phyloP scores from a whole-genome alignment of 495 filamentous ascomycete genomes.

The Sporormia fimetaria region DNA sequence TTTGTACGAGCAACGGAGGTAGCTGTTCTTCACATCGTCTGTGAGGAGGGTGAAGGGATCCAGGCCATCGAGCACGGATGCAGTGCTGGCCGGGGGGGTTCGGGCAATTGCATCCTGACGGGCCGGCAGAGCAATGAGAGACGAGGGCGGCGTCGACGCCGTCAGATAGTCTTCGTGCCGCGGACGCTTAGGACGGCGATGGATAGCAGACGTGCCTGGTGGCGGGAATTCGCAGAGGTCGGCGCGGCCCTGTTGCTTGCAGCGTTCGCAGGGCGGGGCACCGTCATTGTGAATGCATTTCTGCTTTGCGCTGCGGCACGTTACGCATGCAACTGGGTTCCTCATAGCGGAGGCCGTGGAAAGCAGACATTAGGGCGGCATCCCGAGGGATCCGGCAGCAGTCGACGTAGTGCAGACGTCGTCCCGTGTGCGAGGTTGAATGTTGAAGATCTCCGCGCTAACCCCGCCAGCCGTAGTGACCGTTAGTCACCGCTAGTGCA shows the following conservation, averaged over 20 bases:
- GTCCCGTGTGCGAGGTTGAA: too few relatives aligned
- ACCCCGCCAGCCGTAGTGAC: too few relatives aligned
- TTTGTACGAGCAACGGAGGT: slow-evolving; percentile 27
- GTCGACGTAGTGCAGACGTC: too few relatives aligned
- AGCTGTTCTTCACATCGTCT: slow-evolving; percentile 30
- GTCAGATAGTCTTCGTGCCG: slow-evolving; percentile 9
- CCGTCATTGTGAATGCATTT: slow-evolving; percentile 26
- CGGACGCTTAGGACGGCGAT: slow-evolving; percentile 24
- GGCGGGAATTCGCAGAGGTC: slow-evolving; percentile 24
- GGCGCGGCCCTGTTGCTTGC: slow-evolving; percentile 15
- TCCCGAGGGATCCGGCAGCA: too few relatives aligned
- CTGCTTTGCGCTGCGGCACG: slow-evolving; percentile 27
- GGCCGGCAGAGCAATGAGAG: background rate
- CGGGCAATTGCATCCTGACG: background rate
- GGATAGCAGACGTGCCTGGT: slow-evolving; percentile 25
- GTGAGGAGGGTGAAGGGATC: slow-evolving; percentile 27
- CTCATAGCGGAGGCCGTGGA: slow-evolving; percentile 22
- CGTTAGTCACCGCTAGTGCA: too few relatives aligned
- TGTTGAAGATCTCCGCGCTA: too few relatives aligned
- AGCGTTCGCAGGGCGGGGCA: slow-evolving; percentile 27
- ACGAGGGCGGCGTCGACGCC: background rate
- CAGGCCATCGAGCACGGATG: slow-evolving; percentile 17
- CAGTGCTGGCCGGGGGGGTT: slow-evolving; percentile 4
- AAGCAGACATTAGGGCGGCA: too few relatives aligned
- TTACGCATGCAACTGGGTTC: slow-evolving; percentile 26